Evolutionary conservation across 225 moss, liverwort and hornwort genomes (phyloP).

Genomic region (Ulota crispa): DNA sequence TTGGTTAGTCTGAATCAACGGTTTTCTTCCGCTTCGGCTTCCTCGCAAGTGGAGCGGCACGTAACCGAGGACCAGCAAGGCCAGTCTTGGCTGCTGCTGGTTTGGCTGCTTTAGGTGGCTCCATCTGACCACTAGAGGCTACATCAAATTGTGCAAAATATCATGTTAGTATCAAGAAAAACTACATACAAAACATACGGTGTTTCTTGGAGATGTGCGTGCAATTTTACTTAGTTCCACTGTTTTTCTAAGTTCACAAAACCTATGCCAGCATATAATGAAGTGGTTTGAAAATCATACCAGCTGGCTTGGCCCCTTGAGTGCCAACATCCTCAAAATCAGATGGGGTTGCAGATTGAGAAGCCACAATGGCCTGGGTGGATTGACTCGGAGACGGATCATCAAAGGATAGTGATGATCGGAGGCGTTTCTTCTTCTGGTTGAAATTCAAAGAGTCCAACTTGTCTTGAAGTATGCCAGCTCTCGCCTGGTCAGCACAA

Average conservation of each 20-base stretch:
- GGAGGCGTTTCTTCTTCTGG: conserved; percentile 53
- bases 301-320: conserved; percentile 30
- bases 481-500: conserved; percentile 53
- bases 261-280: background rate
- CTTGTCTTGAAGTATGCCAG: conserved; percentile 69
- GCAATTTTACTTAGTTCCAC: background rate
- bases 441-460: conserved; percentile 50
- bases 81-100: conserved; percentile 38
- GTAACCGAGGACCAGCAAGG: conserved; percentile 47
- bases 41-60: conserved; percentile 60
- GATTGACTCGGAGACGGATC: conserved; percentile 32
- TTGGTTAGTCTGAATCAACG: conserved; percentile 31
- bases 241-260: background rate
- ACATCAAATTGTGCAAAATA: background rate
- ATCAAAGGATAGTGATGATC: conserved; percentile 38
- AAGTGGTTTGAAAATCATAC: conserved; percentile 21
- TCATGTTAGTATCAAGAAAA: background rate
- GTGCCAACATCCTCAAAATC: conserved; percentile 29
- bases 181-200: background rate
- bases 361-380: conserved; percentile 25
- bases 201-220: background rate
- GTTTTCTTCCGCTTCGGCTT: conserved; percentile 63
- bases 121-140: conserved; percentile 42
- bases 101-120: conserved; percentile 36
- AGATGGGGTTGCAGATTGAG: conserved; percentile 31